phyloP scores from a whole-genome alignment of 805 yeast species.

The Metschnikowia dekortorum region DNA sequence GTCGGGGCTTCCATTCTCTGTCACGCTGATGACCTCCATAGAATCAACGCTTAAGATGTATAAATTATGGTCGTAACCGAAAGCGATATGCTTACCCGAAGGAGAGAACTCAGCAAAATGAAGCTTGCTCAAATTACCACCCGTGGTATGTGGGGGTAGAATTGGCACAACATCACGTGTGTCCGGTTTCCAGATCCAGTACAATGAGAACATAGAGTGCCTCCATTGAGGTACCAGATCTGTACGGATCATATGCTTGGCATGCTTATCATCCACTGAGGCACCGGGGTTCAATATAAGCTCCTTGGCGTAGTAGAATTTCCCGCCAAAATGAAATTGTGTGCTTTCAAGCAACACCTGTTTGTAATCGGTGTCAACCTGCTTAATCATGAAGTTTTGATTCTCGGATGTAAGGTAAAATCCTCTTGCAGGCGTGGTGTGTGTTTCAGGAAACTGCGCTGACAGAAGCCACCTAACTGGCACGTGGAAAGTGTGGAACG shows the following conservation, averaged over 20 bases:
- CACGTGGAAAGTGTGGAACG: not conserved
- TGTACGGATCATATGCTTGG: constrained; percentile 50
- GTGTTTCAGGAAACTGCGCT: constrained; percentile 27
- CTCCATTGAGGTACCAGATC: constrained; percentile 44
- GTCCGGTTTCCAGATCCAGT: constrained; percentile 32
- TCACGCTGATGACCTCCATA: constrained; percentile 28
- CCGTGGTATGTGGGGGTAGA: constrained; percentile 22
- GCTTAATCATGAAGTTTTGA: constrained; percentile 19
- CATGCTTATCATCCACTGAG: constrained; percentile 40
- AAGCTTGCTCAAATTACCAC: constrained; percentile 20
- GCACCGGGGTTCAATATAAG: constrained; percentile 38
- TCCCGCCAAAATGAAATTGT: constrained; percentile 41
- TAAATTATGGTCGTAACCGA: constrained; percentile 52
- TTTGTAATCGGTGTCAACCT: constrained; percentile 24
- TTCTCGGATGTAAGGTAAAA: constrained; percentile 23
- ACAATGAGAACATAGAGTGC: constrained; percentile 33
- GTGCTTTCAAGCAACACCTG: constrained; percentile 25
- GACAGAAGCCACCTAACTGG: constrained; percentile 27
- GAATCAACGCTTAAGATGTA: constrained; percentile 39
- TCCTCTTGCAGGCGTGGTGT: constrained; percentile 20
- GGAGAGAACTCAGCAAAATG: constrained; percentile 58
- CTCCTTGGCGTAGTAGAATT: constrained; percentile 26
- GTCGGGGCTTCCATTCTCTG: constrained; percentile 48
- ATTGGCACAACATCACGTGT: constrained; percentile 29
- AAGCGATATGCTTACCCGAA: constrained; percentile 49